Percentiles rank a stretch among this genome's conserved stretches.
phyloP scores from a whole-genome alignment of 495 filamentous ascomycete genomes.

The Acidiella bohemica region DNA sequence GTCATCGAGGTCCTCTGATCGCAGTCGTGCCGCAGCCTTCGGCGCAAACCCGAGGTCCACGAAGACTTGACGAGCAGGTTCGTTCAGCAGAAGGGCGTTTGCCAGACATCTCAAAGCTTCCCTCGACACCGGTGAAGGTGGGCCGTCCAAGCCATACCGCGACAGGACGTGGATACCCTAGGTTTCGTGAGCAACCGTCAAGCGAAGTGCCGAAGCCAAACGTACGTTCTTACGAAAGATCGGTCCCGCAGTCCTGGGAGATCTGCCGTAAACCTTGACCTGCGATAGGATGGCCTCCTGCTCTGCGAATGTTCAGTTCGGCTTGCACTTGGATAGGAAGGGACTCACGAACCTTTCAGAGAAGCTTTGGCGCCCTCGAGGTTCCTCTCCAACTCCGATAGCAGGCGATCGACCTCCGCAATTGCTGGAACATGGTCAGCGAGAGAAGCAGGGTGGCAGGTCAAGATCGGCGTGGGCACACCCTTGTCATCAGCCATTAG shows the following conservation, averaged over 20 bases:
- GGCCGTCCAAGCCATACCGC: conserved; percentile 51
- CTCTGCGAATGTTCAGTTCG: conserved; percentile 18
- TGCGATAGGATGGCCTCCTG: conserved; percentile 42
- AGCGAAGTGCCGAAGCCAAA: too few species aligned
- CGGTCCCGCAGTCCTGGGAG: conserved; percentile 54
- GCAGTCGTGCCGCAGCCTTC: conserved; percentile 57
- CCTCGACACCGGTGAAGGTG: conserved; percentile 45
- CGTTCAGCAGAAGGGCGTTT: conserved; percentile 66
- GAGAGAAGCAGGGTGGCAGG: neutral
- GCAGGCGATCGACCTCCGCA: conserved; percentile 9
- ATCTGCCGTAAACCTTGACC: conserved; percentile 66
- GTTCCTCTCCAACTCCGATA: conserved; percentile 10
- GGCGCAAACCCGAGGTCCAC: conserved; percentile 63
- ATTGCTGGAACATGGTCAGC: conserved; percentile 1
- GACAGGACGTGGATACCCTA: conserved; percentile 65
- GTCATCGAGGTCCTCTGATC: conserved; percentile 67
- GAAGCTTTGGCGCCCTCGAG: conserved; percentile 10
- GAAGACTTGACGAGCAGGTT: conserved; percentile 61
- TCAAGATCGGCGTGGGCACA: too few species aligned
- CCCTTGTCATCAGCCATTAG: too few species aligned
- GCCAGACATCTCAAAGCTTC: conserved; percentile 77
- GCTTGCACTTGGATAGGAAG: neutral
- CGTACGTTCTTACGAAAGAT: too few species aligned
- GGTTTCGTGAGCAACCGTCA: too few species aligned
- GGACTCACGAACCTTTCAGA: conserved; percentile 5